Base-by-base conservation (phyloP, 805 yeast genomes). In the Candida maris region DNA sequence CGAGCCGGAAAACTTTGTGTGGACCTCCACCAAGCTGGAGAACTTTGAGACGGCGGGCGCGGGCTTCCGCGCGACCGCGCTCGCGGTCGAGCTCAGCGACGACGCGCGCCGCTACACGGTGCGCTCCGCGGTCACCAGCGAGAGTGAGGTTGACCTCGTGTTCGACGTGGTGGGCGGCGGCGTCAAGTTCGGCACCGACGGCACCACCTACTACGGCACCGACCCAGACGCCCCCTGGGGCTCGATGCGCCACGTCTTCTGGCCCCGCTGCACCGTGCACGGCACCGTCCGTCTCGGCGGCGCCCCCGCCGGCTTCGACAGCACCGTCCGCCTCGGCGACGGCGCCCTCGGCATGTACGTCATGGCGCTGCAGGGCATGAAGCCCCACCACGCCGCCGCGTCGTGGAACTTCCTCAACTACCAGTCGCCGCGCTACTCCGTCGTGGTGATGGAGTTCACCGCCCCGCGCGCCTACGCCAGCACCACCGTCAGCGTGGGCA, bases 351-450 rank as follows among this genome's bases (percentile, higher is more conserved):
- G 87, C 33, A 84, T 93, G 95, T 89, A 79, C 57, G 96, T 91
- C 36, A 81, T 85, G 91, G 98, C 98, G 5, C 67, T 87, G 49
- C 98, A 93, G 68, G 97, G 97, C 44, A 89, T 93, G 97, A 93
- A 93, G 64, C 98, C 98, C 6, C 97, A 93, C 63, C 98, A 93
- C 64, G 96, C 97, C 23, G 98, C 98, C 38, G 86, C 95, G 43
- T 66, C 87, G 16, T 93, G 98, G 98, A 93, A 91, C 65, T 93
- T 93, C 59, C 64, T 85, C 44, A 83, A 86, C 64, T 91, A 85
- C 73, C 96, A 86, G 58, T 82, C 93, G 14, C 73, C 78, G 34
- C 67, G 78, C 26, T 70, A 73, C 49, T 70, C 91, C 23, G 95
- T 85, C 8, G 79, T 88, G 13, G 74, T 85, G 47, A 93, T 93